Conservation (phyloP, 345 rosid genomes). For the Hibiscus trionum region DNA sequence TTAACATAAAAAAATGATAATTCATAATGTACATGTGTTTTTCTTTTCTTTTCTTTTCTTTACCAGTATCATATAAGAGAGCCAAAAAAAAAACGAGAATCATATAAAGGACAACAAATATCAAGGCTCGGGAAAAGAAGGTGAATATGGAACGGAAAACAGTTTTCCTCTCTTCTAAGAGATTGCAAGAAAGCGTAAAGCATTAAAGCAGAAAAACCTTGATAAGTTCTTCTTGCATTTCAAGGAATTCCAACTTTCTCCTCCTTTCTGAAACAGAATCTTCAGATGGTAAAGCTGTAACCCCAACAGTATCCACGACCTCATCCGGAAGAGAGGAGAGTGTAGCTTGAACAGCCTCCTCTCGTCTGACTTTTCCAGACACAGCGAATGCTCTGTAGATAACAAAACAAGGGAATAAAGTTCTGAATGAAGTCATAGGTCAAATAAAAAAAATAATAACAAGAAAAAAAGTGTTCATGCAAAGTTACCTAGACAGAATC, state of each 20-base stretch:
- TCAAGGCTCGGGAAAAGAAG: not conserved
- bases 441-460: constrained; percentile 4
- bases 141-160: not conserved
- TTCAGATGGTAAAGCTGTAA: constrained; percentile 82
- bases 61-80: not conserved
- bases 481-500: constrained; percentile 76
- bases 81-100: not conserved
- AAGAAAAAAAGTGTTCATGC: not conserved
- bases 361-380: constrained; percentile 88
- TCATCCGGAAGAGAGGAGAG: constrained; percentile 95
- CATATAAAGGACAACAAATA: not conserved
- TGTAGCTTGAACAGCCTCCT: constrained; percentile 97
- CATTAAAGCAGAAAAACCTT: constrained; percentile 39
- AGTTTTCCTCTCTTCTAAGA: not conserved
- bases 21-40: not conserved
- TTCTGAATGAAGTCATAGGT: constrained; percentile 1
- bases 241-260: constrained; percentile 89
- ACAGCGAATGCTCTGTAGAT: constrained; percentile 69
- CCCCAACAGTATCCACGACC: constrained; percentile 90
- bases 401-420: not conserved
- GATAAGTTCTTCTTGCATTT: constrained; percentile 94
- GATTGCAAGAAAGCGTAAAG: constrained; percentile 1
- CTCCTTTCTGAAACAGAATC: constrained; percentile 88
- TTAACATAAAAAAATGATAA: not conserved
- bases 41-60: not conserved